Base-by-base conservation (phyloP, 2,329 filamentous ascomycete genomes). In the Xylaria sp. region DNA sequence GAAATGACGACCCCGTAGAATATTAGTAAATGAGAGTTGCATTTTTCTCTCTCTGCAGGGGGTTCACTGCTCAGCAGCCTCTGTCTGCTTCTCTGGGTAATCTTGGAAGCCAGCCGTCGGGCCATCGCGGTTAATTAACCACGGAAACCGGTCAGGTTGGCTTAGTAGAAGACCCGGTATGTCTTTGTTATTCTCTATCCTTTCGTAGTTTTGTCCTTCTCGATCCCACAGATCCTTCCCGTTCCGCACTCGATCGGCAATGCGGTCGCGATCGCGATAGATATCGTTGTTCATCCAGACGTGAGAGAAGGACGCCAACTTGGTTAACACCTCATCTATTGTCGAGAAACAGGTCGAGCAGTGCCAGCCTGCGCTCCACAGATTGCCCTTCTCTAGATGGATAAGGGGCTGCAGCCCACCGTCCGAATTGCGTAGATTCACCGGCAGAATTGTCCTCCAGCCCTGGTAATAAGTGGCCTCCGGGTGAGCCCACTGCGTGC, bases 281-380 rank as follows among this genome's bases (percentile, higher is more conserved):
- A 79, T 74, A 10, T 83, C 80, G 21, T 80, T 80, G 70, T 90
- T 88, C 80, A 85, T 84, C 77, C 80, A 83, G 9, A 77, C 78
- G 74, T 90, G 87, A 21, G 85, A 87, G 76, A 88, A 89, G 65
- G 83, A 84, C 10, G 81, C 79, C 80, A 90, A 83, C 77, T 89
- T 90, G 71, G 82, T 83, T 54, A 86, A 78, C 72, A 89, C 81
- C 75, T 88, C 84, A 3, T 81, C 81, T 18, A 90, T 78, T 0
- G 86, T 89, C 21, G 82, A 79, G 75, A 89, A 89, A 79, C 88
- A 90, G 64, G 82, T 86, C 60, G 85, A 88, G 80, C 88, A 91
- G 76, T 90, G 88, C 88, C 88, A 91, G 44, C 70, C 70, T 8
- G 70, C 65, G 51, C 65, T 71, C 70, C 70, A 71, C 35, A 71